phyloP scores from a whole-genome alignment of 2,329 filamentous ascomycete species.

The Calonectria ilicicola region DNA sequence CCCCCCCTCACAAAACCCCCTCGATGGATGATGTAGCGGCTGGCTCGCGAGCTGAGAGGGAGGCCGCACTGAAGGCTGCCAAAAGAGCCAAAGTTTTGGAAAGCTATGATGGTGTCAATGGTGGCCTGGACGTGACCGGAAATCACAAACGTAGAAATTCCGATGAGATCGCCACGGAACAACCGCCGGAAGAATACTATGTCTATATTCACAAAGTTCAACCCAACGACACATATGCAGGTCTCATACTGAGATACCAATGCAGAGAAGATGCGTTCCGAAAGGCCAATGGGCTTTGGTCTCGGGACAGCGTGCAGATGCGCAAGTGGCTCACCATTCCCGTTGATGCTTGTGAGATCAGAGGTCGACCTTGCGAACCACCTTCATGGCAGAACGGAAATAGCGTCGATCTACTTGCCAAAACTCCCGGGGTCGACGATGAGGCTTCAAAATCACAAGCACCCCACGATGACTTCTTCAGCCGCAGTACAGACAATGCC shows the following conservation, averaged over 20 bases:
- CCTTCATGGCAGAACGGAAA: conserved; percentile 56
- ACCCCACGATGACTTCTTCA: conserved; percentile 57
- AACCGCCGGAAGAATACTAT: conserved; percentile 79
- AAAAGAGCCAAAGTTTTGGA: conserved; percentile 71
- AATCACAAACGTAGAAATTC: conserved; percentile 76
- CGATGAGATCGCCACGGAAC: conserved; percentile 66
- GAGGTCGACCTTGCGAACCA: conserved; percentile 76
- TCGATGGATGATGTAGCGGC: conserved; percentile 63
- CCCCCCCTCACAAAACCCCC: conserved; percentile 55
- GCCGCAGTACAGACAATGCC: conserved; percentile 49
- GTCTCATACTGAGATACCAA: conserved; percentile 89
- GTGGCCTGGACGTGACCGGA: conserved; percentile 66
- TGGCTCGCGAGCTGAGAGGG: conserved; percentile 65
- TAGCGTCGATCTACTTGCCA: conserved; percentile 63
- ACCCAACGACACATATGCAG: conserved; percentile 87
- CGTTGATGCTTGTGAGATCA: conserved; percentile 88
- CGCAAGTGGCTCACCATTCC: conserved; percentile 86
- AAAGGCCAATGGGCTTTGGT: conserved; percentile 94
- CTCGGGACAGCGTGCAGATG: conserved; percentile 88
- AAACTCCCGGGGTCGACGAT: conserved; percentile 55
- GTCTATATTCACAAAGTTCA: conserved; percentile 92
- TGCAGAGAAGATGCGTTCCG: conserved; percentile 86
- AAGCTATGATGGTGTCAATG: conserved; percentile 70
- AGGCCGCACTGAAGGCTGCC: conserved; percentile 66
- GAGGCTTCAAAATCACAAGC: conserved; percentile 38